Evolutionary conservation across 2,329 filamentous ascomycete species (phyloP).

Genomic region (Pseudocercospora eumusae): DNA sequence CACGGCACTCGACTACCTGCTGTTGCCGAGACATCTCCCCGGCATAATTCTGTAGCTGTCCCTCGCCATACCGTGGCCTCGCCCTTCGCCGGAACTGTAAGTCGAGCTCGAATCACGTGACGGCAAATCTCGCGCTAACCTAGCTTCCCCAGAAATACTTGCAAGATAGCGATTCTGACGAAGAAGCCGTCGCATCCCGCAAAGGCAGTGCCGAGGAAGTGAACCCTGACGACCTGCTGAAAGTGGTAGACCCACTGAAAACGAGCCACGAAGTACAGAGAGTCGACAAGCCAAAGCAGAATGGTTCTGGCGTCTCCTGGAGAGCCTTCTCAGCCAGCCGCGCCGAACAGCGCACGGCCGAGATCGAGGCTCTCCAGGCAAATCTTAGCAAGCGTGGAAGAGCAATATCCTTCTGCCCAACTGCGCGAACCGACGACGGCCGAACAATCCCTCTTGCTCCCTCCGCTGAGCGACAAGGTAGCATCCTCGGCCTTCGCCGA

Average conservation of each 20-base stretch:
- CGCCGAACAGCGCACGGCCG: slow-evolving; percentile 37
- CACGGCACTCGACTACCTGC: slow-evolving; percentile 27
- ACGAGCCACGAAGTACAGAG: slow-evolving; percentile 35
- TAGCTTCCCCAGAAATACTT: slow-evolving; percentile 37
- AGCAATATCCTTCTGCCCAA: slow-evolving; percentile 38
- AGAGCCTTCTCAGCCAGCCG: slow-evolving; percentile 39
- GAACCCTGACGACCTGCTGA: slow-evolving; percentile 12
- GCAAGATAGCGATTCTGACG: slow-evolving; percentile 38
- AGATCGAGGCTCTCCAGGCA: slow-evolving; percentile 39
- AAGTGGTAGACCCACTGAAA: slow-evolving; percentile 6
- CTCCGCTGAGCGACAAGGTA: slow-evolving; percentile 23
- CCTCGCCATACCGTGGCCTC: slow-evolving; percentile 40
- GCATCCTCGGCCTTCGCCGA: slow-evolving; percentile 20
- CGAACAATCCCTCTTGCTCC: slow-evolving; percentile 35
- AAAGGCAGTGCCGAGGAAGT: slow-evolving; percentile 32
- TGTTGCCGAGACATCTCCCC: slow-evolving; percentile 18
- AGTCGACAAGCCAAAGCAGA: slow-evolving; percentile 38
- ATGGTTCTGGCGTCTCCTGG: slow-evolving; percentile 40
- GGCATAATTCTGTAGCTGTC: slow-evolving; percentile 18
- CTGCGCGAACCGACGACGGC: slow-evolving; percentile 40
- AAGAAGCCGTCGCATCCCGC: slow-evolving; percentile 36
- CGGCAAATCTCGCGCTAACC: slow-evolving; percentile 23
- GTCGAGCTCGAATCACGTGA: slow-evolving; percentile 25
- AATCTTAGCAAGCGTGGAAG: slow-evolving; percentile 38
- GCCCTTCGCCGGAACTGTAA: slow-evolving; percentile 39